These are phyloP conservation scores for Wallacemonas rigidus DNA, from an alignment of 208 protist genomes.

Conservation along the genomic window DNA sequence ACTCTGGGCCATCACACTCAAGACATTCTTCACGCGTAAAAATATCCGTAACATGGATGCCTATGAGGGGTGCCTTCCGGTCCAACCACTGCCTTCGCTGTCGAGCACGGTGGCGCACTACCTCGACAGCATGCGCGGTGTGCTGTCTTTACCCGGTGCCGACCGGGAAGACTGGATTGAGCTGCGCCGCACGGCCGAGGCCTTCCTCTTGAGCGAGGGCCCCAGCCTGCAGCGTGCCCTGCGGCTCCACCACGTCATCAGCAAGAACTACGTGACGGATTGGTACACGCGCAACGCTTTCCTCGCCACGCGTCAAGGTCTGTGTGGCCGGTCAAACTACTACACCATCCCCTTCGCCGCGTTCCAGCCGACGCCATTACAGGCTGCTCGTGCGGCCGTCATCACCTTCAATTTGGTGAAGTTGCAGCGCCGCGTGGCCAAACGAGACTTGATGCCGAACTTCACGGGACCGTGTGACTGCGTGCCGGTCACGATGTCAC, in stretches of 20 bases:
- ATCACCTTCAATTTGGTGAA: constrained; percentile 59
- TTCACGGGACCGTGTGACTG: constrained; percentile 46
- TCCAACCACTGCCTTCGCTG: constrained; percentile 75
- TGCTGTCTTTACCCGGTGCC: constrained; percentile 40
- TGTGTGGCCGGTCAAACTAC: constrained; percentile 92
- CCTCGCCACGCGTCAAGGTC: constrained; percentile 61
- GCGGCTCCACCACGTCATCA: constrained; percentile 64
- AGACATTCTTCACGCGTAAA: constrained; percentile 52
- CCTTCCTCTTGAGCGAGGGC: constrained; percentile 80
- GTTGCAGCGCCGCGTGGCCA: constrained; percentile 70
- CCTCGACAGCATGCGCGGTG: constrained; percentile 56
- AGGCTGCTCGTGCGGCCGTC: constrained; percentile 64
- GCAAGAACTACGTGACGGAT: constrained; percentile 81
- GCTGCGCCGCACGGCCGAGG: constrained; percentile 39
- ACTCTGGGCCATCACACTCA: constrained; percentile 57
- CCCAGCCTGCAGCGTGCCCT: constrained; percentile 73
- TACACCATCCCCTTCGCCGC: constrained; percentile 76
- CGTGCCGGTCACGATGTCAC: constrained; percentile 86
- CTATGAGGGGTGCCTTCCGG: constrained; percentile 75
- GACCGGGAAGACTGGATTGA: constrained; percentile 48
- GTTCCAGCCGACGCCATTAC: constrained; percentile 47
- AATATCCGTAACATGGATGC: constrained; percentile 53
- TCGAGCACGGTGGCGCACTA: constrained; percentile 64
- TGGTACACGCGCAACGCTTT: constrained; percentile 92
- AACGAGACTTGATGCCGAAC: constrained; percentile 54